Base-by-base conservation (phyloP, 352 stramenopile species). In the Pythium myriotylum region DNA sequence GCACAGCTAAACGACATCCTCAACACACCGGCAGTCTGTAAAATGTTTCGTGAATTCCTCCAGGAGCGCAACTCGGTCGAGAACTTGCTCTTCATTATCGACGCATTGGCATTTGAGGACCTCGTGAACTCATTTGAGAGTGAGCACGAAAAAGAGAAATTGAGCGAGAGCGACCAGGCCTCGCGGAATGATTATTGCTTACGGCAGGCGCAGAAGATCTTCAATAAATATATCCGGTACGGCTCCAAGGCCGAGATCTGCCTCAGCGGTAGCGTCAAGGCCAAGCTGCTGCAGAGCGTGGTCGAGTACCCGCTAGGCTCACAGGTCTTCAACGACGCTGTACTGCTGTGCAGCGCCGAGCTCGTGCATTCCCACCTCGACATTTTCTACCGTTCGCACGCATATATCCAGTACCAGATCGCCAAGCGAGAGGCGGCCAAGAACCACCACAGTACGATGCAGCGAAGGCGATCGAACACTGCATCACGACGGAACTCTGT, bases 221-320 rank as follows among this genome's bases (percentile, higher is more conserved):
- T 88, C 60, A 89, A 81, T 65, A 91, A 91, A 59, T 91, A 86
- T 42, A 75, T 91, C 19, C 80, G 80, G 13, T 87, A 80, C 47
- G 81, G 81, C 20, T 89, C 81, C 2, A 89, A 89, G 48, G 77
- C 81, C 6, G 80, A 89, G 61, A 77, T 91, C 33, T 84, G 79
- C 50, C 46, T 86, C 2, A 50, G 67, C 12, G 72, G 64, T 2
- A 49, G 69, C 4, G 74, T 82, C 12, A 86, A 87, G 32, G 79
- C 76, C 26, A 74, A 67, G 43, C 39, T 87, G 23, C 53, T 87
- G 9, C 72, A 73, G 9, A 69, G 72, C 8, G 65, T 86, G 12
- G 56, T 77, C 1, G 69, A 89, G 32, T 79, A 81, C 24, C 78
- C 78, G 1, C 64, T 84, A 7, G 39, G 58, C 0, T 57, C 77